These are phyloP conservation scores for Calonectria leucothoes DNA, from an alignment of 2,329 filamentous ascomycete genomes.

Conservation along the genomic window DNA sequence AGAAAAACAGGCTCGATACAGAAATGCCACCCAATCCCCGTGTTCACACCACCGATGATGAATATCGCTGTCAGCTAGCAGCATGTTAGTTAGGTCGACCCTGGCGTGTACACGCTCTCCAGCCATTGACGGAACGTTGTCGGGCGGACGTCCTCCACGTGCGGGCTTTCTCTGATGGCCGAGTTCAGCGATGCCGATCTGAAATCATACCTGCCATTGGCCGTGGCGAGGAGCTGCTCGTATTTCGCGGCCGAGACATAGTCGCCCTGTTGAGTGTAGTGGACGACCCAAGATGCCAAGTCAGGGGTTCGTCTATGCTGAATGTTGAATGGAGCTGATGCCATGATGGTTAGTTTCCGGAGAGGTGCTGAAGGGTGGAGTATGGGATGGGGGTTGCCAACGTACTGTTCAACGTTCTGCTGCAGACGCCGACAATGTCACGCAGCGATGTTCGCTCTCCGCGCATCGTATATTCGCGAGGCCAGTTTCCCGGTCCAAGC, in stretches of 20 bases:
- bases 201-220: constrained; percentile 76
- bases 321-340: constrained; percentile 53
- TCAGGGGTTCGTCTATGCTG: constrained; percentile 53
- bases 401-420: constrained; percentile 62
- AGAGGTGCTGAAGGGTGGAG: constrained; percentile 2
- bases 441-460: constrained; percentile 73
- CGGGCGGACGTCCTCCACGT: constrained; percentile 57
- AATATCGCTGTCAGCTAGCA: not conserved
- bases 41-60: not conserved
- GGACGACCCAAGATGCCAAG: constrained; percentile 52
- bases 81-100: too few species aligned
- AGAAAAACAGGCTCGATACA: not conserved
- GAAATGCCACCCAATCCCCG: not conserved
- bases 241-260: constrained; percentile 64
- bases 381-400: too few species aligned
- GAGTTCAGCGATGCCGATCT: constrained; percentile 70
- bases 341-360: constrained; percentile 30
- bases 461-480: constrained; percentile 74
- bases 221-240: constrained; percentile 74
- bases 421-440: constrained; percentile 65
- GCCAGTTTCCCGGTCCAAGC: constrained; percentile 71
- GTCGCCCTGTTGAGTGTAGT: constrained; percentile 60
- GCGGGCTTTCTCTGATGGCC: constrained; percentile 49
- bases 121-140: constrained; percentile 67
- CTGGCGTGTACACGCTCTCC: constrained; percentile 3